phyloP scores from a whole-genome alignment of 163 green algal genomes.

The Volvox carteri region DNA sequence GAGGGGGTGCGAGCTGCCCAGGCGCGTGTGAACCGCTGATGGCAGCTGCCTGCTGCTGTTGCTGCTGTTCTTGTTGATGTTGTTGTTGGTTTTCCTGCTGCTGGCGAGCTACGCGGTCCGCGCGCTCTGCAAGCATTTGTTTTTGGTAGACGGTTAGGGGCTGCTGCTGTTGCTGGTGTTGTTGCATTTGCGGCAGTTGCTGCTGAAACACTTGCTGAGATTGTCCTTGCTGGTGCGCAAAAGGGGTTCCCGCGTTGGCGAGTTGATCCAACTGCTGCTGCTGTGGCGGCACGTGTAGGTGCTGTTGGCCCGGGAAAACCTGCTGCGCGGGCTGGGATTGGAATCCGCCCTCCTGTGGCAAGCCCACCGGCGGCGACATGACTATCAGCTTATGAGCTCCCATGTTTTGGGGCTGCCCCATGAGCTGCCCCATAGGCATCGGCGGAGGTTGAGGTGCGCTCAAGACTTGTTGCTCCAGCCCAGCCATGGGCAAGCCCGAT shows the following conservation, averaged over 20 bases:
- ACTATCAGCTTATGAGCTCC: background rate
- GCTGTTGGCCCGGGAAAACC: background rate
- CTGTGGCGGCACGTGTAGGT: background rate
- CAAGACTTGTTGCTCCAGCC: background rate
- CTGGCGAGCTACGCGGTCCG: background rate
- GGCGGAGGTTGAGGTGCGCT: background rate
- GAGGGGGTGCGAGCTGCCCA: too few species aligned
- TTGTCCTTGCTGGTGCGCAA: background rate
- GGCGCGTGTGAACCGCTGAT: too few species aligned
- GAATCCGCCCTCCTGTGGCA: background rate
- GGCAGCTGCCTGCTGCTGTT: too few species aligned
- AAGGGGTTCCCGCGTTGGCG: background rate
- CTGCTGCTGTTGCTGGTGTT: slow-evolving; percentile 18
- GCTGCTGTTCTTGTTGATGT: slow-evolving; percentile 8
- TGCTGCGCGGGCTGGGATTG: slow-evolving; percentile 16
- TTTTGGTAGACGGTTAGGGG: slow-evolving; percentile 25
- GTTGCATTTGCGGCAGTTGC: background rate
- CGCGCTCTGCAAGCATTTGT: slow-evolving; percentile 45
- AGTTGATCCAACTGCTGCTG: background rate
- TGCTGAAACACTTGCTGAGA: background rate
- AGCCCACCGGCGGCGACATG: slow-evolving; percentile 11
- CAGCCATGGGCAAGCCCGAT: slow-evolving; percentile 6
- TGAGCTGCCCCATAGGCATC: background rate
- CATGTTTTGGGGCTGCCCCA: background rate
- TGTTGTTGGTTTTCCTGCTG: slow-evolving; percentile 33